Percentiles rank a stretch among this genome's conserved stretches.
Evolutionary conservation across 176 grass and related monocot genomes (phyloP).

Genomic region (Leersia perrieri): DNA sequence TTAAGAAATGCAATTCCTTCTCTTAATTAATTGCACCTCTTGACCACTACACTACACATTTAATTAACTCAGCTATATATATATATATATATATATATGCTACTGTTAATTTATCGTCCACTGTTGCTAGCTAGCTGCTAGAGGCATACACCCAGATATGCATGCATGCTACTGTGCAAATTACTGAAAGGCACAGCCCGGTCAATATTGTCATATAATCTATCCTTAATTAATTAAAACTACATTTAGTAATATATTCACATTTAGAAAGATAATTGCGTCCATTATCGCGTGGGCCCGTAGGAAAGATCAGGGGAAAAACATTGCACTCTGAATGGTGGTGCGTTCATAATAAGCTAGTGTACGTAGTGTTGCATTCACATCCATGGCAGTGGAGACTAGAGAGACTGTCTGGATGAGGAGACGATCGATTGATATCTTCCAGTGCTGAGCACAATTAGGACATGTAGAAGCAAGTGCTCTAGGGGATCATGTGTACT

Average conservation of each 20-base stretch:
- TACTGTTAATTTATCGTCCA: not conserved
- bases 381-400: not conserved
- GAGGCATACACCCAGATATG: not conserved
- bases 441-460: not conserved
- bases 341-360: not conserved
- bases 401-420: no score
- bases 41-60: not conserved
- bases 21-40: not conserved
- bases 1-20: not conserved
- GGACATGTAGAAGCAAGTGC: not conserved
- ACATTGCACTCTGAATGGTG: no score
- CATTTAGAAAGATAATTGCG: not conserved
- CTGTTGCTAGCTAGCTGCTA: not conserved
- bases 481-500: not conserved
- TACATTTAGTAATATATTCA: not conserved
- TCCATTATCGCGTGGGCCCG: not conserved
- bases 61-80: not conserved
- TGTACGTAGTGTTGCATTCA: conserved; percentile 12
- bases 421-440: not conserved
- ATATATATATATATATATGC: no score
- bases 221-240: not conserved
- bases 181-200: not conserved
- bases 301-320: no score
- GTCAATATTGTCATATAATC: not conserved
- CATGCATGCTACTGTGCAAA: not conserved